Conservation (phyloP, 768 basidiomycete species). For the Leucocoprinus birnbaumii region DNA sequence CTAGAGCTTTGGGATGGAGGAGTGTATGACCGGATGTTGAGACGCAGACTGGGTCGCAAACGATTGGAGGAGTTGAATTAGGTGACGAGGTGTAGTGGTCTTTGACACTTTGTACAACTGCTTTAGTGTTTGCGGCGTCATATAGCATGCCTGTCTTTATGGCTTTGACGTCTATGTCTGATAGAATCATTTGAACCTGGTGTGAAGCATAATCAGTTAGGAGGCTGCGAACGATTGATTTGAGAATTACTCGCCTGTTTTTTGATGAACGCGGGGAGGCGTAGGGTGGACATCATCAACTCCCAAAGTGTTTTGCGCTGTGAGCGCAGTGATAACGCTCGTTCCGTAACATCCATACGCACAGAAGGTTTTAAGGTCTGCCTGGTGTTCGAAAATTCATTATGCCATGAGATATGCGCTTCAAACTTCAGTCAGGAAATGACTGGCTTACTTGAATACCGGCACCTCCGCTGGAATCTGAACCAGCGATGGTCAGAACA, state of each 20-base stretch:
- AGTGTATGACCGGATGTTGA: constrained; percentile 87
- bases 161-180: constrained; percentile 66
- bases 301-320: constrained; percentile 86
- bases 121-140: constrained; percentile 46
- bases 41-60: constrained; percentile 90
- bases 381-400: constrained; percentile 36
- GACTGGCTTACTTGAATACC: constrained; percentile 70
- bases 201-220: not conserved
- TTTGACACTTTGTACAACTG: constrained; percentile 50
- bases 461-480: constrained; percentile 83
- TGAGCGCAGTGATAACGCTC: constrained; percentile 81
- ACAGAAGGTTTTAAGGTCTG: constrained; percentile 84
- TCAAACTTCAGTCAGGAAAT: too few species aligned
- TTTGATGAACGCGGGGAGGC: constrained; percentile 66
- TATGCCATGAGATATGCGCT: not conserved
- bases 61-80: constrained; percentile 42
- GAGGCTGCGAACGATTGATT: not conserved
- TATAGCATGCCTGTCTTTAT: constrained; percentile 93
- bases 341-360: constrained; percentile 78
- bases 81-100: constrained; percentile 18
- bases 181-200: constrained; percentile 36
- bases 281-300: constrained; percentile 72
- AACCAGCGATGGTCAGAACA: constrained; percentile 74
- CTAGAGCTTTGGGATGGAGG: constrained; percentile 63
- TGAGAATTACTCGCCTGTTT: constrained; percentile 54